A percentile compares a stretch with the other conserved stretches of the same genome.
Conservation (phyloP, 495 filamentous ascomycete genomes). For the Lophiotrema nucula region DNA sequence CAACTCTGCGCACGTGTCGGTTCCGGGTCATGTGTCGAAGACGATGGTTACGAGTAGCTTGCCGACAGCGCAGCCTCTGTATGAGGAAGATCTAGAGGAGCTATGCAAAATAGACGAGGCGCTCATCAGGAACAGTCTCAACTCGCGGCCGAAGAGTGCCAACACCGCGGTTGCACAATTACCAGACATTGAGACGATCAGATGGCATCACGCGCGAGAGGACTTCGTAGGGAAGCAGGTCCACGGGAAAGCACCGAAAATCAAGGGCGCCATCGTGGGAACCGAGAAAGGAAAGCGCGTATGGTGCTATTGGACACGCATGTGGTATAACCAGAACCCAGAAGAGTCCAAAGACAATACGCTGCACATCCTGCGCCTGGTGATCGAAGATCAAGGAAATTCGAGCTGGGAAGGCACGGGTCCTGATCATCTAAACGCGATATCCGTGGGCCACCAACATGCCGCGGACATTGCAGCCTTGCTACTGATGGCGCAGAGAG, state of each 20-base stretch:
- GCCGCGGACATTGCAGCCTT: conserved; percentile 50
- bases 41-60: conserved; percentile 39
- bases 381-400: conserved; percentile 59
- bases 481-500: conserved; percentile 52
- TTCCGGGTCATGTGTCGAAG: conserved; percentile 21
- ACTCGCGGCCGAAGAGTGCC: conserved; percentile 21
- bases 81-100: conserved; percentile 52
- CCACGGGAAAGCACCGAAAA: conserved; percentile 50
- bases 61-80: conserved; percentile 42
- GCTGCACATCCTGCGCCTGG: conserved; percentile 74
- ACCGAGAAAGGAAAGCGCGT: conserved; percentile 53
- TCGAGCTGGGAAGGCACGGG: conserved; percentile 23
- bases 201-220: conserved; percentile 86
- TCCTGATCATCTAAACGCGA: conserved; percentile 4
- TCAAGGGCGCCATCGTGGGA: conserved; percentile 68
- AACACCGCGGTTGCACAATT: conserved; percentile 63
- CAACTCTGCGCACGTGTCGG: conserved; percentile 54
- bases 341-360: conserved; percentile 58
- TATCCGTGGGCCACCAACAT: neutral
- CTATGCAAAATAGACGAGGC: conserved; percentile 60
- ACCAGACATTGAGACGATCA: conserved; percentile 68
- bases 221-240: conserved; percentile 70
- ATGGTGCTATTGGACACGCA: conserved; percentile 81
- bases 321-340: conserved; percentile 55
- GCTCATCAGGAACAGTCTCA: conserved; percentile 45